Evolutionary conservation across 2,329 filamentous ascomycete species (phyloP).

Genomic region (Pochonia chlamydosporia): DNA sequence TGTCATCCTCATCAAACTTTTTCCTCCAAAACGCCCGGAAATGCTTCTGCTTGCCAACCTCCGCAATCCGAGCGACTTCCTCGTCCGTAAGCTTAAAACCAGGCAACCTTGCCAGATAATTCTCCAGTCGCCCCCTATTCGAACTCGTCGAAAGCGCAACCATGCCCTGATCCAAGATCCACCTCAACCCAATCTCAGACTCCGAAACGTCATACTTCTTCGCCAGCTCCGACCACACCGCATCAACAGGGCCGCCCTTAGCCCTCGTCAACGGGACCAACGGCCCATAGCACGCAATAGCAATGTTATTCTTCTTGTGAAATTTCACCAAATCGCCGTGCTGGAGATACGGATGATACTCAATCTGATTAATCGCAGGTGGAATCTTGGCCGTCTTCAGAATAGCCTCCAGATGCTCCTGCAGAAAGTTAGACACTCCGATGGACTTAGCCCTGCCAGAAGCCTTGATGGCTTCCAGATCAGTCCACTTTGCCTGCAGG

Average conservation of each 20-base stretch:
- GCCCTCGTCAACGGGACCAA: constrained; percentile 45
- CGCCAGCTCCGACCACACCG: constrained; percentile 43
- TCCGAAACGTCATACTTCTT: constrained; percentile 52
- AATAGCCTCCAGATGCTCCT: constrained; percentile 48
- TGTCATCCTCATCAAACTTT: constrained; percentile 47
- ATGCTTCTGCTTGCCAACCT: constrained; percentile 54
- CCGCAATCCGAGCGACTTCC: constrained; percentile 51
- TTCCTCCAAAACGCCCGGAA: constrained; percentile 53
- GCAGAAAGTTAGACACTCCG: constrained; percentile 70
- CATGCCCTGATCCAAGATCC: constrained; percentile 54
- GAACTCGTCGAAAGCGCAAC: constrained; percentile 55
- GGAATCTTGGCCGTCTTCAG: constrained; percentile 53
- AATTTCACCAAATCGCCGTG: constrained; percentile 54
- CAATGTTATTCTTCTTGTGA: constrained; percentile 51
- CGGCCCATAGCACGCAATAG: constrained; percentile 49
- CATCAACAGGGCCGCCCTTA: constrained; percentile 47
- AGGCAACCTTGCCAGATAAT: constrained; percentile 44
- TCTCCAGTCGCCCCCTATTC: constrained; percentile 50
- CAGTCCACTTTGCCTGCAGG: constrained; percentile 55
- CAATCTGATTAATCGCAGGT: constrained; percentile 75
- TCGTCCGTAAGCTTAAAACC: constrained; percentile 53
- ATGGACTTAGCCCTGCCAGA: constrained; percentile 63
- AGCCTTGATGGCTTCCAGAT: constrained; percentile 60
- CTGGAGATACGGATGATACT: constrained; percentile 72
- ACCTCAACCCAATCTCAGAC: constrained; percentile 53